Base-by-base conservation (phyloP, 1,139 yeast species). In the Debaryomyces coudertii region DNA sequence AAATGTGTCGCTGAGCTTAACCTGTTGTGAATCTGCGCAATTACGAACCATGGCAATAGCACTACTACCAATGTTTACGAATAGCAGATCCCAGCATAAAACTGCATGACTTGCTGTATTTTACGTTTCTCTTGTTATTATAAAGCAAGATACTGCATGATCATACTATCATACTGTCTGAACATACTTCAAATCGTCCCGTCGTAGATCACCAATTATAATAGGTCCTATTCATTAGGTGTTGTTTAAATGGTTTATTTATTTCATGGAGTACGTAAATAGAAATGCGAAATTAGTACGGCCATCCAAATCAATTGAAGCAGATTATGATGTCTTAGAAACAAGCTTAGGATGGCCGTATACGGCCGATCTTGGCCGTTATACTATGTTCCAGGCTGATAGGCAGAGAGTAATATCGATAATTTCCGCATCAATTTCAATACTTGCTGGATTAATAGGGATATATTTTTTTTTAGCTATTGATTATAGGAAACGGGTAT, bases 401-500 rank as follows among this genome's bases (percentile, higher is more conserved):
- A 28, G 35, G 12, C 45, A 40, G 20, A 36, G 47, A 12, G 2
- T 47, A 20, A 25, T 45, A 18, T 30, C 47, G 2, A 41, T 45
- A 20, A 28, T 82, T 0, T 71, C 90, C 0, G 77, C 89, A 1
- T 68, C 81, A 16, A 62, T 78, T 1, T 84, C 92, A 6, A 75
- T 87, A 1, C 58, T 77, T 8, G 71, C 80, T 14, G 84, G 88
- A 18, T 51, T 82, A 7, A 52, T 69, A 1, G 82, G 85, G 5
- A 65, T 85, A 48, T 83, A 82, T 59, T 65, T 76, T 53, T 72
- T 82, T 52, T 65, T 74, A 6, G 81, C 84, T 47, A 83, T 85
- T 34, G 90, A 85, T 58, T 85, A 83, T 1, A 67, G 79, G 50
- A 69, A 83, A 47, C 60, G 78, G 37, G 82, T 83, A 33, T 87